Conservation (phyloP, 306 rosid genomes). For the Parietaria judaica region DNA sequence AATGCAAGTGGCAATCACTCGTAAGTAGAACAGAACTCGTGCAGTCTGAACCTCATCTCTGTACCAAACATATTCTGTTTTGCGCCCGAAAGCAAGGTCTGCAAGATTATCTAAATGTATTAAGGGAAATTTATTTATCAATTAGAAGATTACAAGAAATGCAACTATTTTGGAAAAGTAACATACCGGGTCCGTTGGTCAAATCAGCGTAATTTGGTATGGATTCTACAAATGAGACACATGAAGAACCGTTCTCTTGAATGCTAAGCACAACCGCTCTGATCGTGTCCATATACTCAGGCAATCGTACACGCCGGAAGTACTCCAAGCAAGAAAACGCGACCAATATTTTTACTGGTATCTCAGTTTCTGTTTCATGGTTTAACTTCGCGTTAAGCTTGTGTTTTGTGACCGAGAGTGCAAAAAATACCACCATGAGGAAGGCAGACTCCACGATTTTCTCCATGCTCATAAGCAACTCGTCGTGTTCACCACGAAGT, state of each 20-base stretch:
- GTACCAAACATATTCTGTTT: conserved; percentile 57
- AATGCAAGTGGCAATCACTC: conserved; percentile 76
- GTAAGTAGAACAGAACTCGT: conserved; percentile 63
- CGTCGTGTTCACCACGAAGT: conserved; percentile 44
- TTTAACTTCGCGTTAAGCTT: conserved; percentile 45
- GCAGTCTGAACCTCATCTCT: conserved; percentile 87
- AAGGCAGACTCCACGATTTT: conserved; percentile 83
- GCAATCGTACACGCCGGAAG: conserved; percentile 81
- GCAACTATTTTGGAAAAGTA: conserved; percentile 5
- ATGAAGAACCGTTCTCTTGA: conserved; percentile 67
- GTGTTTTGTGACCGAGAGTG: conserved; percentile 70
- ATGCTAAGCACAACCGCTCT: conserved; percentile 67
- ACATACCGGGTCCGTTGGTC: conserved; percentile 64
- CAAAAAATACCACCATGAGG: conserved; percentile 81
- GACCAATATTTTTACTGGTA: conserved; percentile 55
- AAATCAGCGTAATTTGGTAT: conserved; percentile 65
- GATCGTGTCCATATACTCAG: conserved; percentile 83
- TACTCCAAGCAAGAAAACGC: conserved; percentile 84
- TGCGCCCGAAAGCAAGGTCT: conserved; percentile 31
- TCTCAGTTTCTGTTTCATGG: conserved; percentile 40
- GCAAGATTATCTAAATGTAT: conserved; percentile 17
- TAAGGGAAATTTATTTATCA: neutral
- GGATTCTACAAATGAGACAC: conserved; percentile 54
- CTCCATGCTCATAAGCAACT: conserved; percentile 46
- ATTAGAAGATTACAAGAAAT: neutral